Conservation (phyloP, 805 yeast species). For the Metschnikowia henanensis region DNA sequence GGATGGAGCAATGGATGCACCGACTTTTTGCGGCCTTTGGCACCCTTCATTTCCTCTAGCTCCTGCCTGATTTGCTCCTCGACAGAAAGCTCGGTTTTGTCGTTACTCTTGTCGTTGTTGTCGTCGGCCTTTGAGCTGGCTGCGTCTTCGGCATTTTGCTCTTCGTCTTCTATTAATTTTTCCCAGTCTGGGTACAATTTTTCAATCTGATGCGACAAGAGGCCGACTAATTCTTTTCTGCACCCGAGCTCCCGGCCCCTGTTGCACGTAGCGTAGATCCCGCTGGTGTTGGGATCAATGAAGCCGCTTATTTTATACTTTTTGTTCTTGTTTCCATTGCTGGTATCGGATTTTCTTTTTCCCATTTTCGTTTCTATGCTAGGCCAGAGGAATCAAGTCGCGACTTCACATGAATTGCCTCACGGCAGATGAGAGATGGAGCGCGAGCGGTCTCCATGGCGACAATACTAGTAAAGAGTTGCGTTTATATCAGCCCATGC, state of each 20-base stretch:
- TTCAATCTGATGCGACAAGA: slow-evolving; percentile 47
- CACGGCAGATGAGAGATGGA: no score
- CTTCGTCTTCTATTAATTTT: slow-evolving; percentile 17
- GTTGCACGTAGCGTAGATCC: slow-evolving; percentile 87
- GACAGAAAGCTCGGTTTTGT: slow-evolving; percentile 58
- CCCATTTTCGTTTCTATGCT: slow-evolving; percentile 15
- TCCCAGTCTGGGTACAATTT: slow-evolving; percentile 31
- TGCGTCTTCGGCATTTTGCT: slow-evolving; percentile 22
- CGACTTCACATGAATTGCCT: no score
- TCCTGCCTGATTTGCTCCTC: slow-evolving; percentile 79
- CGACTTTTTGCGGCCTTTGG: slow-evolving; percentile 40
- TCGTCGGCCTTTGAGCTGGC: slow-evolving; percentile 21
- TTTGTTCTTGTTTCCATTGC: slow-evolving; percentile 31
- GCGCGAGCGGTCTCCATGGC: no score
- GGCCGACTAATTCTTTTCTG: slow-evolving; percentile 63
- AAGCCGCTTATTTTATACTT: slow-evolving; percentile 51
- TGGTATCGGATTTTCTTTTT: slow-evolving; percentile 23
- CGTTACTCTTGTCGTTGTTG: slow-evolving; percentile 8
- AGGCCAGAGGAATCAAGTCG: neutral
- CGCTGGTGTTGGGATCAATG: slow-evolving; percentile 83
- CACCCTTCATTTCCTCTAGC: slow-evolving; percentile 56
- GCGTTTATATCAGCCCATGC: no score
- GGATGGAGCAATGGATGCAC: slow-evolving; percentile 44
- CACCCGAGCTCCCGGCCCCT: slow-evolving; percentile 79
- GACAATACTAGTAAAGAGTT: no score